Conservation (phyloP, 2,329 filamentous ascomycete species). For the Botrytis porri region DNA sequence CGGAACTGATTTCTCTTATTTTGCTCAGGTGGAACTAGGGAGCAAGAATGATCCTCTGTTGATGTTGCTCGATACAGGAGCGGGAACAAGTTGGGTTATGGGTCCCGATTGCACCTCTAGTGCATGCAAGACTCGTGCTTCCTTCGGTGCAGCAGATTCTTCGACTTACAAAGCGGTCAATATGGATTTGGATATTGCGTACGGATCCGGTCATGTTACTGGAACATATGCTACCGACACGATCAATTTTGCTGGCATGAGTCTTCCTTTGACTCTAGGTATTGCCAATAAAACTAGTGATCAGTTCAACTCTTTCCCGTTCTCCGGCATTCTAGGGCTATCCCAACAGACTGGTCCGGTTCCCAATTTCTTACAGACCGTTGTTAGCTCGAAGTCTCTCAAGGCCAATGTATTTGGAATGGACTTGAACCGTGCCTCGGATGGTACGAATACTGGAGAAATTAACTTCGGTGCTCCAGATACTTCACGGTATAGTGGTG, state of each 20-base stretch:
- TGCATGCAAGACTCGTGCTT: slow-evolving; percentile 67
- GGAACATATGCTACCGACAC: slow-evolving; percentile 66
- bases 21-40: slow-evolving; percentile 56
- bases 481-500: slow-evolving; percentile 61
- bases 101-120: slow-evolving; percentile 61
- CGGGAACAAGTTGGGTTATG: slow-evolving; percentile 82
- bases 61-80: slow-evolving; percentile 65
- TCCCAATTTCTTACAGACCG: slow-evolving; percentile 64
- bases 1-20: slow-evolving; percentile 65
- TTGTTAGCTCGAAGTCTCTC: slow-evolving; percentile 57
- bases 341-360: slow-evolving; percentile 56
- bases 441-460: slow-evolving; percentile 68
- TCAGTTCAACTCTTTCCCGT: slow-evolving; percentile 75
- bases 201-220: slow-evolving; percentile 72
- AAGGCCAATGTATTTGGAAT: slow-evolving; percentile 68
- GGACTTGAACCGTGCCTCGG: slow-evolving; percentile 63
- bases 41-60: slow-evolving; percentile 53
- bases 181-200: slow-evolving; percentile 63
- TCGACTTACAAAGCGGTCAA: slow-evolving; percentile 54
- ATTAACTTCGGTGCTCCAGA: slow-evolving; percentile 74
- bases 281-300: slow-evolving; percentile 67
- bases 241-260: slow-evolving; percentile 63
- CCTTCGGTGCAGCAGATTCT: slow-evolving; percentile 66
- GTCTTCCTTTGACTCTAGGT: slow-evolving; percentile 65
- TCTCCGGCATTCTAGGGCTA: slow-evolving; percentile 83